Percentiles rank a stretch among this genome's conserved stretches.
Conservation (phyloP, 495 filamentous ascomycete genomes). For the Cercophora newfieldiana region DNA sequence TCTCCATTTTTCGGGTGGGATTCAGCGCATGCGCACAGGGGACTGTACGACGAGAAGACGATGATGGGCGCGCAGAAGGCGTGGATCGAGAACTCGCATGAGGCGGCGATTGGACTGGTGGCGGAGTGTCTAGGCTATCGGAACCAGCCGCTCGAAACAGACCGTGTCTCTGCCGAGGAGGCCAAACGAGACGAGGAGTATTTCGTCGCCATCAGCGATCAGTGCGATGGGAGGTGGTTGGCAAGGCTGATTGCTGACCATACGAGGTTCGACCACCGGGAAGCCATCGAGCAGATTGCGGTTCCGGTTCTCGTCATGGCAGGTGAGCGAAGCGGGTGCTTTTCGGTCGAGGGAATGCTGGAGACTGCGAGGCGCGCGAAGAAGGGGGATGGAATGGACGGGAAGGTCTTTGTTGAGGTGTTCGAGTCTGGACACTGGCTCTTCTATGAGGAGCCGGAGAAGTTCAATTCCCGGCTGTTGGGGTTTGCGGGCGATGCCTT, state of each 20-base stretch:
- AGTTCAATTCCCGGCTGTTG: conserved; percentile 42
- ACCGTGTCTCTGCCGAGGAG: conserved; percentile 22
- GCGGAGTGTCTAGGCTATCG: conserved; percentile 44
- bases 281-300: conserved; percentile 37
- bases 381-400: conserved; percentile 15
- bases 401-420: conserved; percentile 30
- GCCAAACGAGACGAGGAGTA: conserved; percentile 38
- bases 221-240: conserved; percentile 43
- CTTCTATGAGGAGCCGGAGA: conserved; percentile 48
- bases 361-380: conserved; percentile 39
- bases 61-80: conserved; percentile 38
- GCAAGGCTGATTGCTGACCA: conserved; percentile 48
- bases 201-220: conserved; percentile 38
- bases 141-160: conserved; percentile 19
- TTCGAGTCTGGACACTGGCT: conserved; percentile 49
- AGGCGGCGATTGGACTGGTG: conserved; percentile 38
- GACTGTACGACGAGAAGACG: conserved; percentile 41
- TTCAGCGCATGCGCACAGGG: conserved; percentile 33
- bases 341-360: conserved; percentile 42
- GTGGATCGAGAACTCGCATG: conserved; percentile 26
- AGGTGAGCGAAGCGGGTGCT: conserved; percentile 45
- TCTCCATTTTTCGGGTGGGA: conserved; percentile 31
- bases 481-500: conserved; percentile 26
- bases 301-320: conserved; percentile 42
- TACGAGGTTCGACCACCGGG: conserved; percentile 48